Evolutionary conservation across 2,329 filamentous ascomycete genomes (phyloP), one percentile per base, ranked within the genome.

Genomic region (Colletotrichum lindemuthianum): DNA sequence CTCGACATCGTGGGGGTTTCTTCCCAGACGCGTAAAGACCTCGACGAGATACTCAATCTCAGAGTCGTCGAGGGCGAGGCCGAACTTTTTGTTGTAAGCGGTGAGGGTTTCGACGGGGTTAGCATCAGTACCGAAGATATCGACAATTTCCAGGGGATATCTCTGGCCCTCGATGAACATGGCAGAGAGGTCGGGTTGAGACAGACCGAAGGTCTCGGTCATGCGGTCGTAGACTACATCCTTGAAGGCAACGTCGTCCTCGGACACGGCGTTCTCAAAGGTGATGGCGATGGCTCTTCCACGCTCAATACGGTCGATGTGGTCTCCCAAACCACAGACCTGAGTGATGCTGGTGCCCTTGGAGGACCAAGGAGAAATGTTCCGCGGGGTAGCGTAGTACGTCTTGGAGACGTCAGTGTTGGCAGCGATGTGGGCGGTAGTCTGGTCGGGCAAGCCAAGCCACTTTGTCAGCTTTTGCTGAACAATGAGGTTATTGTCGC

Each of bases 41-140:
- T 93, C 89, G n/a, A 97, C 92, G 43, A 99, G 84, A 74, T 99
- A 98, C 65, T 97, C 90, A 76, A 98, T 96, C 76, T 99, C 94
- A 8, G 90, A 90, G 63, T 89, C 84, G 75, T 98, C 95, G 63
- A 99, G 85, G 15, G 93, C 94, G 67, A 99, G 85, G 2, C 96
- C 96, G 63, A 93, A 87, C 69, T 89, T 84, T 70, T 88, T 88
- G 79, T 98, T 99, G 72, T 96, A 96, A 49, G 90, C 88, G 72
- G 92, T 87, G 49, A 99, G 84, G 52, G 91, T 87, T 50, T 89
- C 86, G 39, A 91, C 81, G 1, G 94, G 92, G 33, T 86, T 85
- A 67, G 82, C 83, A 60, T 84, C 86, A 60, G 86, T 83, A 37
- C 85, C 86, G 68, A 90, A 90, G 69, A 97, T 87, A 69, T 92